Evolutionary conservation across 306 rosid genomes (phyloP).

Genomic region (Canavalia gladiata): DNA sequence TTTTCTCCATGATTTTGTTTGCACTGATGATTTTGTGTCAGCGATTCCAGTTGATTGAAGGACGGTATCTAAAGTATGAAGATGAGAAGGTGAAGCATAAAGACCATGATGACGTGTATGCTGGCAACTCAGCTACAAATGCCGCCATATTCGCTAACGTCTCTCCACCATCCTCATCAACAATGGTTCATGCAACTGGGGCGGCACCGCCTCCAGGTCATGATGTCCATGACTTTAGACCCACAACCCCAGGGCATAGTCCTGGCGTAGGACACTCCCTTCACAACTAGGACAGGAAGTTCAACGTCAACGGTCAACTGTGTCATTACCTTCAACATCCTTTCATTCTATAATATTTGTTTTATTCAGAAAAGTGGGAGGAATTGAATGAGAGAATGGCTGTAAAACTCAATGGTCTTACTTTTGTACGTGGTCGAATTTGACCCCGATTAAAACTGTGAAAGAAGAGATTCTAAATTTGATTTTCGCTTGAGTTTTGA

Average conservation of each 20-base stretch:
- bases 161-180: conserved; percentile 35
- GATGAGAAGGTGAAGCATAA: background rate
- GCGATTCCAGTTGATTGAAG: conserved; percentile 39
- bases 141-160: background rate
- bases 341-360: background rate
- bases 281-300: conserved; percentile 46
- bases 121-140: background rate
- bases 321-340: no score
- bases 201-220: conserved; percentile 46
- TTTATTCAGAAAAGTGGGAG: background rate
- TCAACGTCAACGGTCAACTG: background rate
- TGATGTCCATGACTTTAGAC: conserved; percentile 58
- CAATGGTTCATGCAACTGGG: conserved; percentile 20
- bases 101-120: background rate
- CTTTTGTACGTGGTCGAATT: no score
- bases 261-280: conserved; percentile 75
- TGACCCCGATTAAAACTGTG: background rate
- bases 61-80: conserved; percentile 51
- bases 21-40: conserved; percentile 44
- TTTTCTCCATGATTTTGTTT: conserved; percentile 40
- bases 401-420: background rate
- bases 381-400: background rate
- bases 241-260: conserved; percentile 81
- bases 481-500: no score
- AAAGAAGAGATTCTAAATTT: no score